phyloP scores from a whole-genome alignment of 2,329 filamentous ascomycete species.

The Monosporascus sp. region DNA sequence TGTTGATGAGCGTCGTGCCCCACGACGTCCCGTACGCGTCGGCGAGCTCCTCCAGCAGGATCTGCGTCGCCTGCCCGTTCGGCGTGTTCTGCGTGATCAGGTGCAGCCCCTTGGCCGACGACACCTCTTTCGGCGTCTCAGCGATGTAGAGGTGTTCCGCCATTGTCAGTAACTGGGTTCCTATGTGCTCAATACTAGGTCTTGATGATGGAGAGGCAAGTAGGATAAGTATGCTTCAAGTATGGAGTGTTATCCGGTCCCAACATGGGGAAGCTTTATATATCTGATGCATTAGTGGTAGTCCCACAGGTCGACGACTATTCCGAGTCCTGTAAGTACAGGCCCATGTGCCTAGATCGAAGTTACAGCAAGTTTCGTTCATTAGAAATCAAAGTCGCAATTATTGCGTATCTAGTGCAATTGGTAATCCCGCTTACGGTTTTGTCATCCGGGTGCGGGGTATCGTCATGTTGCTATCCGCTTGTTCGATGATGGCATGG shows the following conservation, averaged over 20 bases:
- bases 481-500: neutral
- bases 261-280: no score
- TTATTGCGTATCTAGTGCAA: neutral
- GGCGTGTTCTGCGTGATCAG: slow-evolving; percentile 19
- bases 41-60: slow-evolving; percentile 40
- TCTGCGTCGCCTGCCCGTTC: slow-evolving; percentile 18
- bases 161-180: slow-evolving; percentile 3
- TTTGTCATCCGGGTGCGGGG: neutral
- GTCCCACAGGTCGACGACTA: no score
- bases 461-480: neutral
- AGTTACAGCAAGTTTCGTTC: neutral
- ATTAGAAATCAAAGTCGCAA: neutral
- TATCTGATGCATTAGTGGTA: no score
- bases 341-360: no score
- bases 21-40: slow-evolving; percentile 43
- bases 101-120: slow-evolving; percentile 15
- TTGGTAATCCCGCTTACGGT: neutral
- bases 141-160: slow-evolving; percentile 16
- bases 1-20: slow-evolving; percentile 42
- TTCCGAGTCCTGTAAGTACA: no score
- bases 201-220: no score
- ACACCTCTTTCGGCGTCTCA: slow-evolving; percentile 17
- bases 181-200: no score
- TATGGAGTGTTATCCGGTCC: no score
- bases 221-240: no score